Evolutionary conservation across 768 basidiomycete genomes (phyloP).

Genomic region (Lactarius vividus): DNA sequence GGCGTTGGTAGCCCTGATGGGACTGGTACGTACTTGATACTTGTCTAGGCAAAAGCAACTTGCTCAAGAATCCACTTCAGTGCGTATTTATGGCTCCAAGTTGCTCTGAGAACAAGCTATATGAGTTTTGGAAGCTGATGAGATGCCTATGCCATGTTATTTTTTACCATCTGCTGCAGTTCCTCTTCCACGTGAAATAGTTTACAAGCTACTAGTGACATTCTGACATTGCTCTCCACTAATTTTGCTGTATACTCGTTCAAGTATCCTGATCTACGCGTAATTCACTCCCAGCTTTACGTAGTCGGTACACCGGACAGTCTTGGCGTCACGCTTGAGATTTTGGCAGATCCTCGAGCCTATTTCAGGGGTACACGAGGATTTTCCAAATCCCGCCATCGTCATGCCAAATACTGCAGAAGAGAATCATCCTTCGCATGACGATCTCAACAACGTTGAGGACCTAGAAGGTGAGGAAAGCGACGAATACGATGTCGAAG

Average conservation of each 20-base stretch:
- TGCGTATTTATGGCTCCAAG: constrained; percentile 28
- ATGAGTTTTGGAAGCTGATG: not conserved
- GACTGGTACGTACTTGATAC: constrained; percentile 34
- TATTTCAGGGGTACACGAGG: constrained; percentile 10
- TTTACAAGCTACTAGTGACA: constrained; percentile 12
- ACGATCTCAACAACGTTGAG: not conserved
- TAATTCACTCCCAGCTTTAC: constrained; percentile 3
- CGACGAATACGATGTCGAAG: constrained; percentile 22
- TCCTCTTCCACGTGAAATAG: constrained; percentile 10
- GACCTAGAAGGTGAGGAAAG: constrained; percentile 19
- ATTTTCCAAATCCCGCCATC: not conserved
- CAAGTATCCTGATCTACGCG: not conserved
- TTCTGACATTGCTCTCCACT: constrained; percentile 5
- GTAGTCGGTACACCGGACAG: constrained; percentile 14
- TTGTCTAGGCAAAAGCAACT: not conserved
- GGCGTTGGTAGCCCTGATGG: constrained; percentile 74
- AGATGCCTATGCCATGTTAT: not conserved
- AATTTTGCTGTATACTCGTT: constrained; percentile 2
- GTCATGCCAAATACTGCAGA: constrained; percentile 12
- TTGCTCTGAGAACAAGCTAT: constrained; percentile 17
- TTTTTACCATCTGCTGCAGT: constrained; percentile 17
- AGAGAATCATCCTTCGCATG: not conserved
- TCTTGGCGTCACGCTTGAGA: constrained; percentile 11
- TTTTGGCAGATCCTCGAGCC: constrained; percentile 4
- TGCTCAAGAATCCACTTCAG: constrained; percentile 3